phyloP scores from a whole-genome alignment of 1,139 yeast genomes.

The Lodderomyces parapsilosis region DNA sequence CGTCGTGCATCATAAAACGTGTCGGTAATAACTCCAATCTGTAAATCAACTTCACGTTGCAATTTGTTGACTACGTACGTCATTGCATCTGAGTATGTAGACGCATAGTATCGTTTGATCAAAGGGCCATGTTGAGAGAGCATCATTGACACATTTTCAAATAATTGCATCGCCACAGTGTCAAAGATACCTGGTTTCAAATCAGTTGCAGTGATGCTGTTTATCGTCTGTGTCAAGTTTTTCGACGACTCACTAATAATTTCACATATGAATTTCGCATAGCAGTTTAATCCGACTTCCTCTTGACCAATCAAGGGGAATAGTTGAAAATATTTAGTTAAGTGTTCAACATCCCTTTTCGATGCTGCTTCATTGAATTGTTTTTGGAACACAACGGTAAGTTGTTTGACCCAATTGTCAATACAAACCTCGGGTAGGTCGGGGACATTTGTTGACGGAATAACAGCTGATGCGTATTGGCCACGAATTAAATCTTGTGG shows the following conservation, averaged over 20 bases:
- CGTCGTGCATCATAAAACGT: slow-evolving; percentile 77
- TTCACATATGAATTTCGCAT: slow-evolving; percentile 81
- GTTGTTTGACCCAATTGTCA: slow-evolving; percentile 54
- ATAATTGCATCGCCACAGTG: slow-evolving; percentile 67
- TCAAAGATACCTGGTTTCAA: slow-evolving; percentile 55
- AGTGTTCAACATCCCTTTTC: slow-evolving; percentile 59
- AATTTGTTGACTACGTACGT: slow-evolving; percentile 66
- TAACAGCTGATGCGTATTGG: slow-evolving; percentile 74
- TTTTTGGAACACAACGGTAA: slow-evolving; percentile 55
- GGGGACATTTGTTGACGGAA: slow-evolving; percentile 91
- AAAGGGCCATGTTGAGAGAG: slow-evolving; percentile 83
- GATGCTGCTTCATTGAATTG: slow-evolving; percentile 73
- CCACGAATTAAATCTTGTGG: slow-evolving; percentile 58
- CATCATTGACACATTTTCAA: slow-evolving; percentile 83
- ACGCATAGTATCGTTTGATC: slow-evolving; percentile 69
- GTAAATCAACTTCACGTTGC: slow-evolving; percentile 87
- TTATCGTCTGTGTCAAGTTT: slow-evolving; percentile 45
- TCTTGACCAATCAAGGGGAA: slow-evolving; percentile 84
- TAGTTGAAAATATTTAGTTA: slow-evolving; percentile 78
- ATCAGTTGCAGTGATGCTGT: slow-evolving; percentile 31
- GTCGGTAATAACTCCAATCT: slow-evolving; percentile 83
- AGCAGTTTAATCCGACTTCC: slow-evolving; percentile 71
- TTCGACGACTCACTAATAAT: slow-evolving; percentile 81
- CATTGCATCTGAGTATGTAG: slow-evolving; percentile 52
- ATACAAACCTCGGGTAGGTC: slow-evolving; percentile 67